phyloP scores from a whole-genome alignment of 2,329 filamentous ascomycete genomes.

The Lasiodiplodia theobromae region DNA sequence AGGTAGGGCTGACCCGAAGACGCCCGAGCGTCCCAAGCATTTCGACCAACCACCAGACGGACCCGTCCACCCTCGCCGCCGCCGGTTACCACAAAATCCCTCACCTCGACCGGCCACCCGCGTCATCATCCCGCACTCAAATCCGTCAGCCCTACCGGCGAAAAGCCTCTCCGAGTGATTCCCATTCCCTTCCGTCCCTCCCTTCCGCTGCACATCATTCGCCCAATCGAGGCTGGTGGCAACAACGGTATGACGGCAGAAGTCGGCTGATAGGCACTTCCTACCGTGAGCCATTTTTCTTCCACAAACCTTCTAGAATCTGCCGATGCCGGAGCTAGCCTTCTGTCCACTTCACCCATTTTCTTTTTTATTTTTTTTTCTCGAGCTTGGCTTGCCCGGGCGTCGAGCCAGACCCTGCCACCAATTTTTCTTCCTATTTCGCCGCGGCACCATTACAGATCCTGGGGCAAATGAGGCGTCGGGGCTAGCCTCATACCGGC shows the following conservation, averaged over 20 bases:
- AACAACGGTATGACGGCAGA: neutral
- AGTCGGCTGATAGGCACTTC: neutral
- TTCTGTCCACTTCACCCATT: neutral
- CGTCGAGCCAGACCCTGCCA: neutral
- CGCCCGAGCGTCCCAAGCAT: slow-evolving; percentile 6
- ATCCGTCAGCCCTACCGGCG: slow-evolving; percentile 22
- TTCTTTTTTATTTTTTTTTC: neutral
- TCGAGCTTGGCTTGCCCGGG: neutral
- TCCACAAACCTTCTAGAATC: slow-evolving; percentile 14
- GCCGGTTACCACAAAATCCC: slow-evolving; percentile 9
- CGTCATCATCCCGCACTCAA: slow-evolving; percentile 18
- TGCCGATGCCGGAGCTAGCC: neutral
- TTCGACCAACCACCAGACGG: neutral
- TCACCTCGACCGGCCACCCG: neutral
- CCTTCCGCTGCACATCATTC: slow-evolving; percentile 20
- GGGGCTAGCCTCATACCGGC: neutral
- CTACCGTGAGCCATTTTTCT: slow-evolving; percentile 20
- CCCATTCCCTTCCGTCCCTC: neutral
- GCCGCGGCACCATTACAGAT: neutral
- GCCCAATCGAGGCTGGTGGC: neutral
- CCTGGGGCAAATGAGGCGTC: neutral
- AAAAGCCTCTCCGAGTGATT: neutral
- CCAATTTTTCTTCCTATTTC: neutral
- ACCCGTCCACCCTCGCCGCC: neutral
- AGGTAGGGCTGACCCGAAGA: slow-evolving; percentile 25